Percentiles rank a stretch among this genome's conserved stretches.
phyloP scores from a whole-genome alignment of 225 moss, liverwort and hornwort species.

The Physcomitrium patens region DNA sequence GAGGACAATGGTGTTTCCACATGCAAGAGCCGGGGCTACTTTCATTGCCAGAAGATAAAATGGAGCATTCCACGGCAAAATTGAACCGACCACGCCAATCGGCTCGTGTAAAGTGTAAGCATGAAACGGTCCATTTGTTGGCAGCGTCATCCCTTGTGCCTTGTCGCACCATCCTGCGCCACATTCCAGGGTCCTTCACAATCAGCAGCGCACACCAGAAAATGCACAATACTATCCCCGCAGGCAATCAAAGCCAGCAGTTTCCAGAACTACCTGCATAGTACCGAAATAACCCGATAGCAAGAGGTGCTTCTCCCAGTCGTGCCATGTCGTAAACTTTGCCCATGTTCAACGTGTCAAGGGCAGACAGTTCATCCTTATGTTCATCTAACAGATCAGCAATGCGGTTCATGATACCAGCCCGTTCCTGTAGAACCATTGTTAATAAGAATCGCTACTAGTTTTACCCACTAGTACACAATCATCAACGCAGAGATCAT shows the following conservation, averaged over 20 bases:
- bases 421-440: slow-evolving; percentile 45
- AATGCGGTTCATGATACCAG: slow-evolving; percentile 47
- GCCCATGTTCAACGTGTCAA: slow-evolving; percentile 67
- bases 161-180: slow-evolving; percentile 65
- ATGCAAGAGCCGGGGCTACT: slow-evolving; percentile 66
- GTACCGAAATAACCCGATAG: slow-evolving; percentile 63
- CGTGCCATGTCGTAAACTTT: slow-evolving; percentile 61
- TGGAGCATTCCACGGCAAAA: slow-evolving; percentile 70
- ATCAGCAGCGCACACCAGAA: neutral
- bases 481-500: neutral
- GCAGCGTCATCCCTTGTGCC: slow-evolving; percentile 49
- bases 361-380: slow-evolving; percentile 57
- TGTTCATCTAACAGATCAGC: slow-evolving; percentile 60
- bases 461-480: neutral
- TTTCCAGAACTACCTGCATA: slow-evolving; percentile 43
- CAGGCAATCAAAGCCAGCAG: neutral
- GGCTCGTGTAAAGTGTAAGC: slow-evolving; percentile 68
- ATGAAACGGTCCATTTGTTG: slow-evolving; percentile 56
- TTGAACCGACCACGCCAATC: slow-evolving; percentile 65
- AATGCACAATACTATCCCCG: neutral
- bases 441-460: neutral
- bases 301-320: slow-evolving; percentile 52
- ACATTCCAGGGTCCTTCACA: slow-evolving; percentile 6
- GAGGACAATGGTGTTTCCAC: slow-evolving; percentile 61
- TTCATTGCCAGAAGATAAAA: slow-evolving; percentile 61